Conservation (phyloP, 2,329 filamentous ascomycete genomes). For the Cordyceps tenuipes region DNA sequence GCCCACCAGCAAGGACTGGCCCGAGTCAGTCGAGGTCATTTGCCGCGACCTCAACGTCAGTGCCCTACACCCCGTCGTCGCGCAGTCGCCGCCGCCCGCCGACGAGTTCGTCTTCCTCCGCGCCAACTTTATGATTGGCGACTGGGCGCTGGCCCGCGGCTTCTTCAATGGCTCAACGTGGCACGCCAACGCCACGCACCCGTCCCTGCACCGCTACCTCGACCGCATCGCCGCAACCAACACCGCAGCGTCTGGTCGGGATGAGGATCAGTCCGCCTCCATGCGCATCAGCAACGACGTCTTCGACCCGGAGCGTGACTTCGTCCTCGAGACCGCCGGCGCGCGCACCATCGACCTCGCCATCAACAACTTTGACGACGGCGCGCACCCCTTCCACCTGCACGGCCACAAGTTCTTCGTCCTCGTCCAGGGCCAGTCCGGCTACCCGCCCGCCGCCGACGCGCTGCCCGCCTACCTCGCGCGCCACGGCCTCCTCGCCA, state of each 20-base stretch:
- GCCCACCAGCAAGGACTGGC: conserved; percentile 40
- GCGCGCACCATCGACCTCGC: conserved; percentile 47
- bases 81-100: conserved; percentile 28
- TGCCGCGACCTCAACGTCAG: conserved; percentile 47
- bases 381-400: conserved; percentile 40
- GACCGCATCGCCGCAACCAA: conserved; percentile 13
- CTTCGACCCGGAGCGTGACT: conserved; percentile 25
- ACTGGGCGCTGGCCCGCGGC: conserved; percentile 43
- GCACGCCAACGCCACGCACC: conserved; percentile 28
- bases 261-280: not conserved
- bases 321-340: conserved; percentile 42
- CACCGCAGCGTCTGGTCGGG: no score
- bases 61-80: conserved; percentile 31
- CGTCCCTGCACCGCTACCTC: conserved; percentile 28
- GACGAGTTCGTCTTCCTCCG: conserved; percentile 37
- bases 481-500: conserved; percentile 18
- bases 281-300: conserved; percentile 23
- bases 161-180: conserved; percentile 47
- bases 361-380: conserved; percentile 52
- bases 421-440: conserved; percentile 22
- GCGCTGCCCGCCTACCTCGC: conserved; percentile 20
- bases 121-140: conserved; percentile 47
- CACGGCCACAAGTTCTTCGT: conserved; percentile 53
- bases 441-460: conserved; percentile 25
- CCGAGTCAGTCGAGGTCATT: conserved; percentile 36